Base-by-base conservation (phyloP, 352 stramenopile genomes). In the Nothophytophthora sp. region DNA sequence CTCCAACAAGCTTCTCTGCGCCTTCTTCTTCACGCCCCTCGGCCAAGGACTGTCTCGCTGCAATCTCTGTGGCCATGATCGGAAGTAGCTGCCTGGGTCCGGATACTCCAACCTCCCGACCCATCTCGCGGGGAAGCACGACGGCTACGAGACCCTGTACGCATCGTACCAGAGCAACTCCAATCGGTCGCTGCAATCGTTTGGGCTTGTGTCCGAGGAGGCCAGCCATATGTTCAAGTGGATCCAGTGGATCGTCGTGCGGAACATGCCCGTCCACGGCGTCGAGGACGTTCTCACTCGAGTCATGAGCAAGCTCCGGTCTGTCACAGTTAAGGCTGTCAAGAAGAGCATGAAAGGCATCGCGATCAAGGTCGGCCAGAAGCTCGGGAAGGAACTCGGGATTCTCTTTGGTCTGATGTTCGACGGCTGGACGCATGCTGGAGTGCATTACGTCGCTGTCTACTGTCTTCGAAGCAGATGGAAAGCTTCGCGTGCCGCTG, bases 51-150 rank as follows among this genome's bases (percentile, higher is more conserved):
- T 5, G 15, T 49, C 28, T 12, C 27, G 38, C 22, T 49, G 49
- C 8, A 50, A 57, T 13, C 37, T 23, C 30, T 57, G 32, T 6
- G 23, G 23, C 16, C 35, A 7, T 13, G 29, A 56, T 16, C 38
- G 23, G 9, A 50, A 39, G 32, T 32, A 57, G n/a, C 6, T 38
- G 8, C 3, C 16, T n/a, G 38, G 18, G 20, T 19, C 48, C 3
- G 38, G 49, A 9, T 50, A 57, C 32, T 57, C 49, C 2, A 57
- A 57, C 10, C 32, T 50, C 5, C 32, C 44, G 8, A 23, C 23
- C 11, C 39, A 49, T 10, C 22, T 49, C 1, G 11, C 32, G 2
- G 24, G 13, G 27, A 55, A 35, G 36, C 37, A 48, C 23, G 3
- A 13, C 12, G 22, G 18, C 22, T 50, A 18, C 32, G 38, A 44